Evolutionary conservation across 139 green algal genomes (phyloP).

Genomic region (Coelastrella sp.): DNA sequence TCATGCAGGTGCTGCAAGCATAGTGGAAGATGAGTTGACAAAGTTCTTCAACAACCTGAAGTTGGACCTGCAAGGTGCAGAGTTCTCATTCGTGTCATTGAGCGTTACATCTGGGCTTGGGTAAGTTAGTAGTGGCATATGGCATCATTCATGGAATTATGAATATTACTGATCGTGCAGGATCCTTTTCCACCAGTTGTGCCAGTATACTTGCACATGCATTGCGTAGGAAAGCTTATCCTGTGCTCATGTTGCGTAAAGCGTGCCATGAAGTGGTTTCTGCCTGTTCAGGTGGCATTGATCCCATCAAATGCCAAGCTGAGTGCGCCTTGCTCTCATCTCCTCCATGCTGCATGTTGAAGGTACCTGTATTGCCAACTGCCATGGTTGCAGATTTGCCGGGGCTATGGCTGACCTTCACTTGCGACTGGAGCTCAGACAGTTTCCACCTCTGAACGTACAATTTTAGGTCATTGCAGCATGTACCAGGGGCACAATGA

Average conservation of each 20-base stretch:
- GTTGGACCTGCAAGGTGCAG: slow-evolving; percentile 54
- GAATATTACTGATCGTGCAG: too few species aligned
- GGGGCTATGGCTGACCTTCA: slow-evolving; percentile 17
- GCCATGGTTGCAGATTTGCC: slow-evolving; percentile 32
- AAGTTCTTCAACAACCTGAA: slow-evolving; percentile 50
- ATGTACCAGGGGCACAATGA: too few species aligned
- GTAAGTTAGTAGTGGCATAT: background rate
- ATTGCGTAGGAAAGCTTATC: too few species aligned
- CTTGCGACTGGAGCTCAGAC: slow-evolving; percentile 46
- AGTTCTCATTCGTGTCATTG: slow-evolving; percentile 46
- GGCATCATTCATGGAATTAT: too few species aligned
- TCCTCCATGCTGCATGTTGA: background rate
- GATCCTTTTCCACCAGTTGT: too few species aligned
- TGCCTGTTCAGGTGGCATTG: background rate
- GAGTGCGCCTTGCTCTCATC: background rate
- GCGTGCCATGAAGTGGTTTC: background rate
- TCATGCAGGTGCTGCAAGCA: slow-evolving; percentile 24
- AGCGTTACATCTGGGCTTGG: slow-evolving; percentile 13
- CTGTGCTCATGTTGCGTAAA: too few species aligned
- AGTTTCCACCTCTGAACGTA: slow-evolving; percentile 53
- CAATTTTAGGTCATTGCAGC: slow-evolving; percentile 36
- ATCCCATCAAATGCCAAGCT: background rate
- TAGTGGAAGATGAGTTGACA: slow-evolving; percentile 47
- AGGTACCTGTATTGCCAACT: background rate
- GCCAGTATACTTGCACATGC: too few species aligned